Evolutionary conservation across 768 basidiomycete genomes (phyloP).

Genomic region (Hypholoma fasciculare): DNA sequence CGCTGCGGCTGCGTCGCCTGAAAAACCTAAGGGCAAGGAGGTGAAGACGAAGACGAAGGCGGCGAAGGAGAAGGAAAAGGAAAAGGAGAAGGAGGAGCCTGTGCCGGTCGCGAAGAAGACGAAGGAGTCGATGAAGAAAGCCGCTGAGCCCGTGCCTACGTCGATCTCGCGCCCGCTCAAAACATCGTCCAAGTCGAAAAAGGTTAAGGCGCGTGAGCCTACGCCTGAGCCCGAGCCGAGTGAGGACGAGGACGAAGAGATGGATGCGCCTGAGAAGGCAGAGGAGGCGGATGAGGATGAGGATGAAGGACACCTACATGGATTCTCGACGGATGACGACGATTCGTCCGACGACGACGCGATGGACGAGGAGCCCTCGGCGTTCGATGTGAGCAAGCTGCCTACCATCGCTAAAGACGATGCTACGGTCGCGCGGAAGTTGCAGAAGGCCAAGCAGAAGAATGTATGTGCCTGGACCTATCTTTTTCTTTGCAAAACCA

Average conservation of each 20-base stretch:
- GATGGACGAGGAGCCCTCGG: slow-evolving; percentile 49
- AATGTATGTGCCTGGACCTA: slow-evolving; percentile 47
- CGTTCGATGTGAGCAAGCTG: slow-evolving; percentile 68
- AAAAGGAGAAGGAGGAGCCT: not conserved
- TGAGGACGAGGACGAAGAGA: slow-evolving; percentile 18
- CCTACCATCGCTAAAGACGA: slow-evolving; percentile 92
- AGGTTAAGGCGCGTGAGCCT: slow-evolving; percentile 24
- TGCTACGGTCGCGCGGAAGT: slow-evolving; percentile 64
- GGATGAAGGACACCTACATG: slow-evolving; percentile 53
- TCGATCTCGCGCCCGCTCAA: slow-evolving; percentile 16
- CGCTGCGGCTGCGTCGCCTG: not conserved
- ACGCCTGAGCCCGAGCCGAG: slow-evolving; percentile 14
- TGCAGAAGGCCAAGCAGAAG: slow-evolving; percentile 61
- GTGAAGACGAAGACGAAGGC: slow-evolving; percentile 7
- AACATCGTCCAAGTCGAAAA: slow-evolving; percentile 24
- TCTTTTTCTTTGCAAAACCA: too few relatives aligned
- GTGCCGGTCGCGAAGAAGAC: slow-evolving; percentile 1
- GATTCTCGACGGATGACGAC: slow-evolving; percentile 77
- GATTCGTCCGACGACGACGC: slow-evolving; percentile 76
- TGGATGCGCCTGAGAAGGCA: slow-evolving; percentile 10
- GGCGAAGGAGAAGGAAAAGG: slow-evolving; percentile 2
- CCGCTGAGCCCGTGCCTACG: slow-evolving; percentile 5
- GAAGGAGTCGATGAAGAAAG: slow-evolving; percentile 8
- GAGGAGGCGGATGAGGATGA: slow-evolving; percentile 15
- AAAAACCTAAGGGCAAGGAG: slow-evolving; percentile 1